These are phyloP conservation scores for Fusarium setosum DNA, from an alignment of 2,329 filamentous ascomycete species.

Conservation along the genomic window DNA sequence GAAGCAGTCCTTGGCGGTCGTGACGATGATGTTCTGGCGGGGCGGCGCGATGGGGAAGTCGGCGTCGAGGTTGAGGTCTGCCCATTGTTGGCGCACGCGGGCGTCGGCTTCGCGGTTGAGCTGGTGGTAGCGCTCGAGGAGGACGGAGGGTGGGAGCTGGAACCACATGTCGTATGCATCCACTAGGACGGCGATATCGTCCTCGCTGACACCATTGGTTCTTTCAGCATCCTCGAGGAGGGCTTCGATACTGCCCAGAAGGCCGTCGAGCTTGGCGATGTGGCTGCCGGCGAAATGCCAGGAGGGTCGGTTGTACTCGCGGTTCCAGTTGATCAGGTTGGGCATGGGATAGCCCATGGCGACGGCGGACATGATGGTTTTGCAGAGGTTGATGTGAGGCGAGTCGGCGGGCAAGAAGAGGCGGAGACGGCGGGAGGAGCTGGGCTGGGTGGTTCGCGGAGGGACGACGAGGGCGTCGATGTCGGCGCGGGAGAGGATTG, in stretches of 20 bases:
- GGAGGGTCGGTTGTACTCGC: slow-evolving; percentile 50
- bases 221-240: slow-evolving; percentile 35
- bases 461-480: slow-evolving; percentile 21
- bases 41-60: slow-evolving; percentile 47
- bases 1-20: slow-evolving; percentile 50
- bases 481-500: slow-evolving; percentile 14
- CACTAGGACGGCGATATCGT: slow-evolving; percentile 51
- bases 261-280: slow-evolving; percentile 52
- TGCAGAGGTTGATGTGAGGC: slow-evolving; percentile 52
- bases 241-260: slow-evolving; percentile 45
- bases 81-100: slow-evolving; percentile 43
- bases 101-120: slow-evolving; percentile 49
- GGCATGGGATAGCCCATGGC: slow-evolving; percentile 53
- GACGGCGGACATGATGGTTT: slow-evolving; percentile 51
- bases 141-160: slow-evolving; percentile 51
- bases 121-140: slow-evolving; percentile 50
- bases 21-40: slow-evolving; percentile 48
- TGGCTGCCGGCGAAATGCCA: slow-evolving; percentile 54
- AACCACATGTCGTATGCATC: slow-evolving; percentile 55
- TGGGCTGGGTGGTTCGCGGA: background rate
- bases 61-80: background rate
- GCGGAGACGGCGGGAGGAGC: slow-evolving; percentile 43
- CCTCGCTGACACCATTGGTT: slow-evolving; percentile 33
- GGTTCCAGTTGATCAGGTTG: slow-evolving; percentile 51
- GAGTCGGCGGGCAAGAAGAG: slow-evolving; percentile 53